Conservation (phyloP, 2,329 filamentous ascomycete genomes). For the Lithohypha guttulata region DNA sequence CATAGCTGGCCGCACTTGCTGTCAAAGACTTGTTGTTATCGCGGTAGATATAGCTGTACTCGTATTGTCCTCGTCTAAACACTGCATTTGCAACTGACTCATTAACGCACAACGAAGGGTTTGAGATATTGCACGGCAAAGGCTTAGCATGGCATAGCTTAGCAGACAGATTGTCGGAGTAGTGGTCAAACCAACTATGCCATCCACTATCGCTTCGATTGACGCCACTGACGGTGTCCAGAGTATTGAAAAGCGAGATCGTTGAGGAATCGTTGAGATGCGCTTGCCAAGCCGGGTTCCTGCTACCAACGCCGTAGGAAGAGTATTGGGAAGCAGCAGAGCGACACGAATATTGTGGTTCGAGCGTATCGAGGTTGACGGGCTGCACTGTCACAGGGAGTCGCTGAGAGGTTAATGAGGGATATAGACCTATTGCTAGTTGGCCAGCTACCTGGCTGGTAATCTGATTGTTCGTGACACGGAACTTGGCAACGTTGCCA, state of each 20-base stretch:
- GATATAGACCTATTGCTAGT: slow-evolving; percentile 61
- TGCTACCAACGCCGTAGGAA: slow-evolving; percentile 37
- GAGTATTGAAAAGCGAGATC: slow-evolving; percentile 42
- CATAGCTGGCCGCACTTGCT: slow-evolving; percentile 52
- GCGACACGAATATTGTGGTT: slow-evolving; percentile 60
- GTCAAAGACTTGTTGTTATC: slow-evolving; percentile 52
- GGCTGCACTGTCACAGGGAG: slow-evolving; percentile 36
- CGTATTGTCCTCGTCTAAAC: slow-evolving; percentile 67
- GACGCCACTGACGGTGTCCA: slow-evolving; percentile 62
- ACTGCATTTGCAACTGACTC: slow-evolving; percentile 55
- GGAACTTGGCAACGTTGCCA: slow-evolving; percentile 45
- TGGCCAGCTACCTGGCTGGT: slow-evolving; percentile 71
- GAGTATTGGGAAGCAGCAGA: slow-evolving; percentile 37
- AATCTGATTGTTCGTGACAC: slow-evolving; percentile 73
- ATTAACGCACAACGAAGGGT: slow-evolving; percentile 49
- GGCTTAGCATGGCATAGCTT: slow-evolving; percentile 65
- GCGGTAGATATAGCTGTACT: slow-evolving; percentile 70
- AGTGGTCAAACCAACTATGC: slow-evolving; percentile 61
- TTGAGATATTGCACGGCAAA: slow-evolving; percentile 52
- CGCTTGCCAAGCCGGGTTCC: slow-evolving; percentile 45
- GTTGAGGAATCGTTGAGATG: slow-evolving; percentile 48
- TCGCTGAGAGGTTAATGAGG: slow-evolving; percentile 22
- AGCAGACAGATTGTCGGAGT: slow-evolving; percentile 73
- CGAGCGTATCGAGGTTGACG: slow-evolving; percentile 56
- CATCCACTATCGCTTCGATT: slow-evolving; percentile 46